Conservation (phyloP, 164 flowering plant genomes). For the Saururus chinensis region DNA sequence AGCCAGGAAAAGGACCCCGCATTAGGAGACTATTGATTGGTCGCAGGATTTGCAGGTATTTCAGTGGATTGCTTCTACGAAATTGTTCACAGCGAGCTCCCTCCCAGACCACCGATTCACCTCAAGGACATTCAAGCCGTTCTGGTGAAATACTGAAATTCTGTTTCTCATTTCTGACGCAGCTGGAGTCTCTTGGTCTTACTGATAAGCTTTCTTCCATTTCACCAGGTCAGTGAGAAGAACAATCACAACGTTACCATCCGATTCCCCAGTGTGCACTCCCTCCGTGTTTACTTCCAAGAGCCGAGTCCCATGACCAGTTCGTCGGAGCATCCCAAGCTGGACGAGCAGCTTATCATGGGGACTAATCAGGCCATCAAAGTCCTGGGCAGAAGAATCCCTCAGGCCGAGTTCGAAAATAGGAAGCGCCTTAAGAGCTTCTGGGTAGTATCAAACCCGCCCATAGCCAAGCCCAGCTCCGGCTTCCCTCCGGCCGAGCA, state of each 20-base stretch:
- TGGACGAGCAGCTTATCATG: conserved; percentile 62
- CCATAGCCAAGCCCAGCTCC: background rate
- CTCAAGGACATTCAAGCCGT: conserved; percentile 41
- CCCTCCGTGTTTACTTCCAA: conserved; percentile 35
- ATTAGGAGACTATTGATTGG: background rate
- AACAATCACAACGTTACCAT: conserved; percentile 29
- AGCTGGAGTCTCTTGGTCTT: no score
- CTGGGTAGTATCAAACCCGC: conserved; percentile 29
- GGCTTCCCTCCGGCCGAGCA: background rate
- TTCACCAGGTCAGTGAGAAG: conserved; percentile 44
- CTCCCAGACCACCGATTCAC: conserved; percentile 38
- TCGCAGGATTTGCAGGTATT: conserved; percentile 8
- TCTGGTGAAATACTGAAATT: conserved; percentile 27
- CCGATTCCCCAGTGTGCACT: conserved; percentile 51
- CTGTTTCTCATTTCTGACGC: background rate
- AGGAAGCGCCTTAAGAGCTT: conserved; percentile 27
- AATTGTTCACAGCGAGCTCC: conserved; percentile 43
- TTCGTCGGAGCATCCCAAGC: conserved; percentile 27
- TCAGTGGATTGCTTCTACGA: conserved; percentile 44
- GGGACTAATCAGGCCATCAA: conserved; percentile 27
- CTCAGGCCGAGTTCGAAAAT: conserved; percentile 26
- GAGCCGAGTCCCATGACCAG: background rate
- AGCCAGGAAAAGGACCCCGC: no score
- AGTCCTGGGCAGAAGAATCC: conserved; percentile 32
- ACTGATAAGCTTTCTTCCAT: background rate